A percentile compares a stretch with the other conserved stretches of the same genome.
Evolutionary conservation across 345 rosid genomes (phyloP).

Genomic region (Citrus unshiu): DNA sequence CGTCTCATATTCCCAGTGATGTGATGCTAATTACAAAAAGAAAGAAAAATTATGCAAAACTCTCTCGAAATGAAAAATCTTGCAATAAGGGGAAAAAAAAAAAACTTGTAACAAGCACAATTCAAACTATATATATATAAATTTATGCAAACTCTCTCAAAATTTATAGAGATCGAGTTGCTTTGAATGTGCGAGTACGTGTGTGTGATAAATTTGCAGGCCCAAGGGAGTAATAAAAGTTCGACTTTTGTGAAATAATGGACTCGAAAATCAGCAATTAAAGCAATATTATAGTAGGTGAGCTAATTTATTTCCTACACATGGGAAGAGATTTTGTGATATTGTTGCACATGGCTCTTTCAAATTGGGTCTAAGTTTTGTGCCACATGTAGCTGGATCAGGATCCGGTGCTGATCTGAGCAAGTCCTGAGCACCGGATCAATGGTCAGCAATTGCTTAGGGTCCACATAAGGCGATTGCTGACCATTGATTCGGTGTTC

Average conservation of each 20-base stretch:
- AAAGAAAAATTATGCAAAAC: too few relatives aligned
- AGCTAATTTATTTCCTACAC: not conserved
- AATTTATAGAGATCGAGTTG: not conserved
- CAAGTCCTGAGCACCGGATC: too few relatives aligned
- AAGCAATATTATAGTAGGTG: conserved; percentile 10
- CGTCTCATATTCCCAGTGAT: too few relatives aligned
- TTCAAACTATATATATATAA: not conserved
- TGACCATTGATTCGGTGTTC: too few relatives aligned
- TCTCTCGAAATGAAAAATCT: not conserved
- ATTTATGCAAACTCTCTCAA: too few relatives aligned
- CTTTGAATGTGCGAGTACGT: not conserved
- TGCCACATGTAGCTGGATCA: not conserved
- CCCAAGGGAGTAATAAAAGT: not conserved
- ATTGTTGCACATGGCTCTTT: not conserved
- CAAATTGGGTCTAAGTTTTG: not conserved
- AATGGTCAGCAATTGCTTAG: too few relatives aligned
- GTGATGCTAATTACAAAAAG: too few relatives aligned
- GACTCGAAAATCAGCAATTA: not conserved
- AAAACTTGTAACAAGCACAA: not conserved
- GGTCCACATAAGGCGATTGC: accelerated
- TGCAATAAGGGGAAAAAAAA: not conserved
- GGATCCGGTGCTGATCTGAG: too few relatives aligned
- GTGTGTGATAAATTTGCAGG: not conserved
- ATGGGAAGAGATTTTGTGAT: not conserved
- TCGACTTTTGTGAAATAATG: conserved; percentile 4